phyloP scores from a whole-genome alignment of 169 alveolate genomes.

The Eimeria zaria region DNA sequence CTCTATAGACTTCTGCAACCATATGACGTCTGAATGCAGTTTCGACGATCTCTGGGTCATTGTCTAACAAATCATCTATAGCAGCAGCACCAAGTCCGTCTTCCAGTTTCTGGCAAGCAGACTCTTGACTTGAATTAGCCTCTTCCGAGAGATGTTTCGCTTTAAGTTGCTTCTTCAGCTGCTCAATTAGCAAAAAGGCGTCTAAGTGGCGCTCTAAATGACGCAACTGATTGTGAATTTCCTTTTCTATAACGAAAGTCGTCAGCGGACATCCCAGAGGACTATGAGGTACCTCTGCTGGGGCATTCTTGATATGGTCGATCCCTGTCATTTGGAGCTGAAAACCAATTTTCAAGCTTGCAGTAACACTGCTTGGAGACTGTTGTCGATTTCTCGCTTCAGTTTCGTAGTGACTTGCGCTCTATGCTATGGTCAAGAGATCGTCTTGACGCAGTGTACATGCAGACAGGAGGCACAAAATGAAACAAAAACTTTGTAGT shows the following conservation, averaged over 20 bases:
- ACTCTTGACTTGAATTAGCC: not conserved
- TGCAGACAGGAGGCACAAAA: not conserved
- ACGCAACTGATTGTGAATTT: conserved; percentile 36
- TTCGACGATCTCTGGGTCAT: conserved; percentile 59
- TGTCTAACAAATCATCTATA: not conserved
- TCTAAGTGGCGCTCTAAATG: conserved; percentile 64
- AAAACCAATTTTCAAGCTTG: not conserved
- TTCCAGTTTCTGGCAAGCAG: not conserved
- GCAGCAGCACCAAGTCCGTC: not conserved
- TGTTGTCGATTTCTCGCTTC: not conserved
- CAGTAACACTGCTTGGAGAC: not conserved
- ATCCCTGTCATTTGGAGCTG: not conserved
- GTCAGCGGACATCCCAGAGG: conserved; percentile 1
- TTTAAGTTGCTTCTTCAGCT: conserved; percentile 12
- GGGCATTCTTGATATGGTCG: not conserved
- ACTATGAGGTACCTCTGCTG: not conserved
- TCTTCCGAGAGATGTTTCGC: not conserved
- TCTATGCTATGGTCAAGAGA: not conserved
- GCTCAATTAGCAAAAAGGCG: conserved; percentile 31
- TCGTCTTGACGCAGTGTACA: not conserved
- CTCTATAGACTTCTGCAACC: conserved; percentile 57
- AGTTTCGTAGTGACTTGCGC: not conserved
- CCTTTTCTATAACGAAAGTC: conserved; percentile 6
- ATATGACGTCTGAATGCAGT: conserved; percentile 57
- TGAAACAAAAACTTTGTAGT: not conserved